Evolutionary conservation across 2,329 filamentous ascomycete species (phyloP), one percentile per base, ranked within the genome.

Genomic region (Mycosphaerella arachidis): DNA sequence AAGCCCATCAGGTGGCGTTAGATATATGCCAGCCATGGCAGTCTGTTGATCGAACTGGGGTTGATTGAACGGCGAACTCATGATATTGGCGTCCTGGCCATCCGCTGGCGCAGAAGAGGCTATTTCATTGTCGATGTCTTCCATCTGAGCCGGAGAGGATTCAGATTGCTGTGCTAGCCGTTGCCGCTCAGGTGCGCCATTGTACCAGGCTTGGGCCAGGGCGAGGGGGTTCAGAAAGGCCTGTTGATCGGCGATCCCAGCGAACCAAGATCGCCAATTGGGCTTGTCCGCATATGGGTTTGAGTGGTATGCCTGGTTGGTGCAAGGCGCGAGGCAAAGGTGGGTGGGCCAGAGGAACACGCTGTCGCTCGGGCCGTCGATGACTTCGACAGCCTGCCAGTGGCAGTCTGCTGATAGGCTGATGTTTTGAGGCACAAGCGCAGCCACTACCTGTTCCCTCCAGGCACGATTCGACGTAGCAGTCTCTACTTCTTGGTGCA

Each of bases 1-100:
- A 20, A 71, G 59, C 13, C 81, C 86, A 69, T 90, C 87, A 10
- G 88, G 88, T 1, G 88, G 88, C 6, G 88, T 91, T 8, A 86
- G 87, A 70, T 91, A 90, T 74, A 90, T 85, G 1, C 82, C 80
- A 46, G 83, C 82, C 27, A 70, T 62, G 8, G 66, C 64, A 18
- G 64, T 61, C 51, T 70, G 67, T 53, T 71, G 70, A 18, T 66
- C 83, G 77, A 63, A 83, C 31, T 59, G 53, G 18, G 70, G 63
- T 52, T 70, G 68, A 12, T 58, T 64, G 82, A 75, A 76, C 10
- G 68, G 66, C n/a, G 71, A 67, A 9, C 70, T 65, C n/a, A 58
- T 54, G 6, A 51, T 33, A 35, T 48, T 57, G 12, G 40, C 52
- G 12, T 58, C 45, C 13, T 56, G 18, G 24, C 55, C 16, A 16